These are phyloP conservation scores for Pulveroboletus sp. DNA, from an alignment of 768 basidiomycete species.

Conservation along the genomic window DNA sequence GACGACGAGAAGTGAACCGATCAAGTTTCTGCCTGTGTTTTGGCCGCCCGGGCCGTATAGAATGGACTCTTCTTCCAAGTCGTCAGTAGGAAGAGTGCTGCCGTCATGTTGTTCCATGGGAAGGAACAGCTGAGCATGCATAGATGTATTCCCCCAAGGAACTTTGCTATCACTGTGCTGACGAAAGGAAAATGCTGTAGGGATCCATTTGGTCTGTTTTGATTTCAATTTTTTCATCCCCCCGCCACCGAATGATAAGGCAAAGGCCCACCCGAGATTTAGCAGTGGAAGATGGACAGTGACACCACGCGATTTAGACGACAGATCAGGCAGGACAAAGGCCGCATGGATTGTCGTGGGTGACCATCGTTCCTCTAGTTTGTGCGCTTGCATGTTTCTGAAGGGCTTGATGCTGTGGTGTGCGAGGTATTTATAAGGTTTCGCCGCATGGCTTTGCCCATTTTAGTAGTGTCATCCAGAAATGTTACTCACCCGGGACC, in stretches of 20 bases:
- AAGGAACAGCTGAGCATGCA: conserved; percentile 11
- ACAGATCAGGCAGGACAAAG: not conserved
- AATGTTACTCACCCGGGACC: too few relatives aligned
- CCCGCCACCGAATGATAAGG: conserved; percentile 5
- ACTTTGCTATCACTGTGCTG: not conserved
- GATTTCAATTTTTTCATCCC: not conserved
- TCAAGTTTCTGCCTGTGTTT: not conserved
- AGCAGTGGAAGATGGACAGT: conserved; percentile 11
- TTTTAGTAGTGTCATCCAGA: too few relatives aligned
- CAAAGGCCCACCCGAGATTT: conserved; percentile 15
- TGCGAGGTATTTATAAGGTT: too few relatives aligned
- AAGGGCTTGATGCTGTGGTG: not conserved
- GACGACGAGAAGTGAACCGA: conserved; percentile 1
- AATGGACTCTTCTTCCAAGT: too few relatives aligned
- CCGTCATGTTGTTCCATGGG: not conserved
- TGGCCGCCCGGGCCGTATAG: too few relatives aligned
- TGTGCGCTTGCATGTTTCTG: conserved; percentile 1
- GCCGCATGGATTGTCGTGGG: conserved; percentile 7
- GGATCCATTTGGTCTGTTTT: not conserved
- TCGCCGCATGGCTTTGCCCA: too few relatives aligned
- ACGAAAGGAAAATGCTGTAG: conserved; percentile 9
- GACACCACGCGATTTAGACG: not conserved
- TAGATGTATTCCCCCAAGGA: conserved; percentile 15
- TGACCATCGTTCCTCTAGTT: conserved; percentile 17
- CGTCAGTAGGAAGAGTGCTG: not conserved